Conservation (phyloP, 345 rosid genomes). For the Eucalyptus cloeziana region DNA sequence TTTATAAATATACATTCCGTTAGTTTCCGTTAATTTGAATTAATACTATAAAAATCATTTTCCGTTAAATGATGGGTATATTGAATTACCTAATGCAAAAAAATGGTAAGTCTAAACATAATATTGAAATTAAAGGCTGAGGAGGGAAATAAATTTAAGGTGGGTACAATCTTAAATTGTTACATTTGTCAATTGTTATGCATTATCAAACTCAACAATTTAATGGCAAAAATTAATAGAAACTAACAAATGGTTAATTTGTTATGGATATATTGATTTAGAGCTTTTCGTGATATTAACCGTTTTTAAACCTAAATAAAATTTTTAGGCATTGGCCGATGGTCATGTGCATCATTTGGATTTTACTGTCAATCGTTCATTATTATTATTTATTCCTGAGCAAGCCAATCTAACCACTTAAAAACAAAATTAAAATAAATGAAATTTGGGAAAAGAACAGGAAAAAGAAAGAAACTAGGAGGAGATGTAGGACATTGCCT, state of each 20-base stretch:
- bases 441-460: background rate
- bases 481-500: background rate
- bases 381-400: background rate
- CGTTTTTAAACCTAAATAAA: background rate
- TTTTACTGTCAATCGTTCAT: background rate
- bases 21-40: rapidly evolving
- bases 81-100: no score
- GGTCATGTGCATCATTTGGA: background rate
- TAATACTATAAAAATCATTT: no score
- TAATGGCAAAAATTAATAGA: no score
- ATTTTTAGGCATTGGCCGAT: rapidly evolving
- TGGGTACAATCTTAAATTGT: rapidly evolving
- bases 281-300: no score
- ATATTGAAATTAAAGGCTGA: no score
- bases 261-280: no score
- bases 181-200: no score
- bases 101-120: no score
- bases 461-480: background rate
- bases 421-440: background rate
- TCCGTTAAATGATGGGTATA: no score
- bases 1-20: rapidly evolving
- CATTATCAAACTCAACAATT: rapidly evolving
- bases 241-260: rapidly evolving
- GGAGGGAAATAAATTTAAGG: no score
- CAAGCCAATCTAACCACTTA: background rate